Evolutionary conservation across 2,329 filamentous ascomycete genomes (phyloP), one percentile per base, ranked within the genome.

Genomic region (Hypocreales sp.): DNA sequence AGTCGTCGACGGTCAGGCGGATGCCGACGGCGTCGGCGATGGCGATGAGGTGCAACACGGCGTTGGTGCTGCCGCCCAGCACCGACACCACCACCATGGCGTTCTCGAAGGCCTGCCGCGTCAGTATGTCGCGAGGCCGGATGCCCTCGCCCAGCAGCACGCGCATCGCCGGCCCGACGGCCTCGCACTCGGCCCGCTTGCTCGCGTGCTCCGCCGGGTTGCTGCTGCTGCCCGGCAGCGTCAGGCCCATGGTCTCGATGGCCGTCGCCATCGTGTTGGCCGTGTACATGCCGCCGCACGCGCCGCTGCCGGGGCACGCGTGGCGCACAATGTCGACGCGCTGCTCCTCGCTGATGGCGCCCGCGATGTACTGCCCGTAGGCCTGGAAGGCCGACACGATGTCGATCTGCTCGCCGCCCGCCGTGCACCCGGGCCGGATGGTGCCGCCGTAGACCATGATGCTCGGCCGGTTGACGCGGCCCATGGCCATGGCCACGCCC

Each of bases 401-500:
- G 51, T 98, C 87, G 41, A 94, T 82, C 32, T 76, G 61, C 38
- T 78, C 64, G 40, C 86, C 80, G 27, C 67, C 68, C 44, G 62
- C 67, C 30, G 79, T 81, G 58, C 86, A 94, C 25, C 90, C 90
- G 20, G 90, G 82, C 50, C 80, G 76, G 51, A 95, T 98, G 22
- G 81, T 84, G 26, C 90, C 90, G 40, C 90, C 90, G 47, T 98
- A 98, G 17, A 98, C 81, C 90, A 98, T 98, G 48, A 98, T 65
- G 42, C 81, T 84, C 17, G 90, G 90, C 25, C 90, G 67, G 62
- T 98, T 95, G 39, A 94, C 74, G 41, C 90, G 72, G 20, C 84
- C 87, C 81, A 94, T 94, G 31, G 86, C 90, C 46, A 90, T 90
- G 43, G 84, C 60, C 9, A 90, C 81, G 53, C 81, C 81, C 2